phyloP scores from a whole-genome alignment of 1,284 basidiomycete species.

The Tilletia setariae region DNA sequence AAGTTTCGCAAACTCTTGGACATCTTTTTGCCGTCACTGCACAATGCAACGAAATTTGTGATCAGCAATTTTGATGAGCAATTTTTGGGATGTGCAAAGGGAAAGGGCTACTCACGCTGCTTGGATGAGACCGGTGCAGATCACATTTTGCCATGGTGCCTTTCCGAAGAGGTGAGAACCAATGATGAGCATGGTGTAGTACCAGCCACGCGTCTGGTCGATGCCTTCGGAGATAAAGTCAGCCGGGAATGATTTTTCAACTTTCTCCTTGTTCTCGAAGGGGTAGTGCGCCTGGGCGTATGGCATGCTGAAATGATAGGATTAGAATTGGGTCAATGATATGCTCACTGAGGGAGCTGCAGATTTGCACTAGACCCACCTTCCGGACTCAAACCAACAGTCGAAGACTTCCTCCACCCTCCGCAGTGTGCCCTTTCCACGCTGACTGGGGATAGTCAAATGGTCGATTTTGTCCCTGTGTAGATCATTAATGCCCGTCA shows the following conservation, averaged over 20 bases:
- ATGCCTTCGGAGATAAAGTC: slow-evolving; percentile 96
- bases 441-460: slow-evolving; percentile 89
- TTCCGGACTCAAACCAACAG: slow-evolving; percentile 99
- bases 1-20: slow-evolving; percentile 97
- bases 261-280: slow-evolving; percentile 87
- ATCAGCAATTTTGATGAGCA: neutral
- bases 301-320: slow-evolving; percentile 72
- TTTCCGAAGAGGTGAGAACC: slow-evolving; percentile 88
- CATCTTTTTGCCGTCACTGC: slow-evolving; percentile 94
- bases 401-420: slow-evolving; percentile 97
- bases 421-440: slow-evolving; percentile 81
- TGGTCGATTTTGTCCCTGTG: slow-evolving; percentile 93
- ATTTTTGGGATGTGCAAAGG: neutral
- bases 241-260: slow-evolving; percentile 83
- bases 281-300: slow-evolving; percentile 98
- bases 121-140: slow-evolving; percentile 90
- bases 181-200: slow-evolving; percentile 95
- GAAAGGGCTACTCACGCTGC: slow-evolving; percentile 63
- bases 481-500: slow-evolving; percentile 80
- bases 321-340: neutral
- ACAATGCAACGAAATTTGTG: neutral
- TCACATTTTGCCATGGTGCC: slow-evolving; percentile 98
- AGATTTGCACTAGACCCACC: neutral
- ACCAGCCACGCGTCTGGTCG: slow-evolving; percentile 76
- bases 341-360: neutral